Base-by-base conservation (phyloP, 208 protist species). In the Kentomonas sorsogonicus region DNA sequence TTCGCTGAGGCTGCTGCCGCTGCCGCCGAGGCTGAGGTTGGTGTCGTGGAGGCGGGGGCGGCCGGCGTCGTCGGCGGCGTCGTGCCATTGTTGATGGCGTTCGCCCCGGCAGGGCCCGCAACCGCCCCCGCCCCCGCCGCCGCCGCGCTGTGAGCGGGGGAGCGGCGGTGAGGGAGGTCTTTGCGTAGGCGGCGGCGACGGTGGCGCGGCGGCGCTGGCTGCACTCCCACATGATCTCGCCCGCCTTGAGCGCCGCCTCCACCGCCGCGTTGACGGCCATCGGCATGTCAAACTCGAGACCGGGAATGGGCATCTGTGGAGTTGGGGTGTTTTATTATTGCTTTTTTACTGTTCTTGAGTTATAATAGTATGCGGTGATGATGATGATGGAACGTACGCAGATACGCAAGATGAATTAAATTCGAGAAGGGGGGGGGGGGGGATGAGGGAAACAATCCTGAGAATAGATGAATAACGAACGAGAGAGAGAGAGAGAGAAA, bases 231-330 rank as follows among this genome's bases (percentile, higher is more conserved):
- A 83, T 76, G 23, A 83, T 77, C 27, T 34, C 43, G 16, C 72
- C 71, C 0, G 69, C 72, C 33, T 71, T 73, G 25, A 60, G 50
- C 2, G 79, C 75, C 11, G 76, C 79, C 27, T 76, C 63, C 9
- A 83, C 60, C 20, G 80, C 79, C 5, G 71, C 79, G 6, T 34
- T 60, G 29, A 83, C 64, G 13, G 79, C 76, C 60, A 79, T 60
- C 10, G 60, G 54, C 53, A 81, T 54, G 48, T 77, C 63, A 4
- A 86, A 2, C 10, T 70, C 61, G 1, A 45, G 25, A 2, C 48
- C 55, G 5, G 45, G 27, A 0, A 60, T 53, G 52, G 38, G 45
- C 52, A 52, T 55, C n/a, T n/a, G n/a, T n/a, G n/a, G n/a, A n/a
- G n/a, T n/a, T n/a, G n/a, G n/a, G n/a, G n/a, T n/a, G n/a, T n/a